Conservation (phyloP, 306 rosid species). For the Cucumis hystrix region DNA sequence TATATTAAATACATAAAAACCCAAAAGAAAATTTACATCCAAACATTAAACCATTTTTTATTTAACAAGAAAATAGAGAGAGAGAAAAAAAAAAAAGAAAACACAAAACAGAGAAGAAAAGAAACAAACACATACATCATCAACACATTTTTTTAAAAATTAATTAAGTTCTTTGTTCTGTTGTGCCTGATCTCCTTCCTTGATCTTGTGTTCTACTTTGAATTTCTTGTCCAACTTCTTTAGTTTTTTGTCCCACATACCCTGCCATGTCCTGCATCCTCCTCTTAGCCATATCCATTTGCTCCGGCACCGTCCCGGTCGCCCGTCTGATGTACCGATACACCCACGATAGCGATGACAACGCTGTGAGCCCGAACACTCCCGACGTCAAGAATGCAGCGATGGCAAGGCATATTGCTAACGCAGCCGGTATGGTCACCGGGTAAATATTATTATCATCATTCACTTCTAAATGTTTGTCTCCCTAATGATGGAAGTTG, state of each 20-base stretch:
- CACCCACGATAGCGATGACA: constrained; percentile 39
- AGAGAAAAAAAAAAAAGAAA: not conserved
- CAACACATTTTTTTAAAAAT: too few species aligned
- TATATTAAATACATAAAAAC: not conserved
- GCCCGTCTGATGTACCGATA: constrained; percentile 14
- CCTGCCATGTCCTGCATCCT: constrained; percentile 31
- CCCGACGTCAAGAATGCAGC: constrained; percentile 19
- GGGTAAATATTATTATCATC: too few species aligned
- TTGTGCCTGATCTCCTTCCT: constrained; percentile 19
- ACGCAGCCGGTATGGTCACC: constrained; percentile 28
- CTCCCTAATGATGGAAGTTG: too few species aligned
- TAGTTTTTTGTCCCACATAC: constrained; percentile 42
- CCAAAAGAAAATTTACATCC: not conserved
- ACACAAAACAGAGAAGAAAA: not conserved
- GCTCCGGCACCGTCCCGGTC: constrained; percentile 20
- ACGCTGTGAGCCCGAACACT: constrained; percentile 26
- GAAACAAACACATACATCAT: not conserved
- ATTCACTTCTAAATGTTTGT: too few species aligned
- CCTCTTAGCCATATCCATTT: constrained; percentile 21
- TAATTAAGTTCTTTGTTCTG: not conserved
- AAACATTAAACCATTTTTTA: not conserved
- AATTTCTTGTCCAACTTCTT: constrained; percentile 46
- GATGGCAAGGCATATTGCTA: constrained; percentile 18
- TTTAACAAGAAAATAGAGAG: not conserved
- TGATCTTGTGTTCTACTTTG: constrained; percentile 31